These are phyloP conservation scores for Triadica sebifera DNA, from an alignment of 345 rosid genomes.

Conservation along the genomic window DNA sequence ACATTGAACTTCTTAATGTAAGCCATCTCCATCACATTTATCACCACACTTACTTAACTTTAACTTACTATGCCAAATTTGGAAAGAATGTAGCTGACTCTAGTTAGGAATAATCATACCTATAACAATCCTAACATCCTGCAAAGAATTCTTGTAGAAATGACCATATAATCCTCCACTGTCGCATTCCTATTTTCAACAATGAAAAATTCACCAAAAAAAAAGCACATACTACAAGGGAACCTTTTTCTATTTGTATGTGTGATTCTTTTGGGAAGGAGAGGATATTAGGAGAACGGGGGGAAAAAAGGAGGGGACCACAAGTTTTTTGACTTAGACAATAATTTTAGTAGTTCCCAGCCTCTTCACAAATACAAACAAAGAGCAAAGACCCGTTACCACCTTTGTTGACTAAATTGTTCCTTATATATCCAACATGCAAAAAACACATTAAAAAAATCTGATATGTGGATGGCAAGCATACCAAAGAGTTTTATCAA, in stretches of 20 bases:
- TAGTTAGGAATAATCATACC: not conserved
- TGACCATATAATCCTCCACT: not conserved
- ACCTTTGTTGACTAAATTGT: not conserved
- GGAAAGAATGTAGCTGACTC: not conserved
- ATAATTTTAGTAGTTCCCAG: not conserved
- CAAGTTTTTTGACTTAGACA: not conserved
- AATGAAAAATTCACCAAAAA: not conserved
- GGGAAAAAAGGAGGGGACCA: not conserved
- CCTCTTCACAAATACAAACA: not conserved
- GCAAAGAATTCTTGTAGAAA: not conserved
- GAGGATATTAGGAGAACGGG: not conserved
- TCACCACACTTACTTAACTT: not conserved
- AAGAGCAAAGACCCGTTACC: not conserved
- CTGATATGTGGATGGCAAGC: not conserved
- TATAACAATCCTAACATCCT: not conserved
- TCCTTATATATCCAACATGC: not conserved
- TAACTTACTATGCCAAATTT: not conserved
- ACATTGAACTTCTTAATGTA: not conserved
- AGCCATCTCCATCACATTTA: not conserved
- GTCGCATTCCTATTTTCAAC: not conserved
- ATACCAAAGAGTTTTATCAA: not conserved
- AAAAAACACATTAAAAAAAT: not conserved
- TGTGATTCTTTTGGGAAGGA: not conserved
- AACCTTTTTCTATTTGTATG: not conserved
- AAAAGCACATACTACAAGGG: not conserved